phyloP scores from a whole-genome alignment of 805 yeast genomes.

The Priceomyces castillae region DNA sequence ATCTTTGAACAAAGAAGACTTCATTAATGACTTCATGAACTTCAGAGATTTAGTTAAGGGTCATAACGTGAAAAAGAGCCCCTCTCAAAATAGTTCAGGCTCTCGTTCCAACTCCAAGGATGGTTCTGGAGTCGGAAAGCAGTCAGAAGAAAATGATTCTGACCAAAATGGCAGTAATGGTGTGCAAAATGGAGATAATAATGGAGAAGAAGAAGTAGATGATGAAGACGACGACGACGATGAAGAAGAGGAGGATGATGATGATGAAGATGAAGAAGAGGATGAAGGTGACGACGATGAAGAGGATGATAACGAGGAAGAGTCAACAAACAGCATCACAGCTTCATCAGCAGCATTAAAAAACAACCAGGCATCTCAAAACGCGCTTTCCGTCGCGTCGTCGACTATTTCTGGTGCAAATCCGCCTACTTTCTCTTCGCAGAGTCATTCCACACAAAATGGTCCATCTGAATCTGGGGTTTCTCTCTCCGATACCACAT shows the following conservation, averaged over 20 bases:
- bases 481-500: not conserved
- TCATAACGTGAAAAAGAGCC: slow-evolving; percentile 5
- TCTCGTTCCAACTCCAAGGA: not conserved
- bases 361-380: not conserved
- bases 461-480: not conserved
- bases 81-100: slow-evolving; percentile 3
- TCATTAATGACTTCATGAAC: slow-evolving; percentile 28
- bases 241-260: slow-evolving; percentile 12
- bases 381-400: not conserved
- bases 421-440: not conserved
- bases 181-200: slow-evolving; percentile 10
- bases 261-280: slow-evolving; percentile 6
- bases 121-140: slow-evolving; percentile 3
- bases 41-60: slow-evolving; percentile 13
- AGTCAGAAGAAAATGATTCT: not conserved
- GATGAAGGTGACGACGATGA: slow-evolving; percentile 4
- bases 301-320: slow-evolving; percentile 10
- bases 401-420: not conserved
- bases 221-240: slow-evolving; percentile 14
- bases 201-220: slow-evolving; percentile 12
- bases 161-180: not conserved
- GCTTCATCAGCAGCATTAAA: not conserved
- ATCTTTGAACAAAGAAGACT: slow-evolving; percentile 22
- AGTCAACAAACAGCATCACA: not conserved
- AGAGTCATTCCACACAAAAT: not conserved